Conservation (phyloP, 495 filamentous ascomycete genomes). For the Hypoxylon trugodes region DNA sequence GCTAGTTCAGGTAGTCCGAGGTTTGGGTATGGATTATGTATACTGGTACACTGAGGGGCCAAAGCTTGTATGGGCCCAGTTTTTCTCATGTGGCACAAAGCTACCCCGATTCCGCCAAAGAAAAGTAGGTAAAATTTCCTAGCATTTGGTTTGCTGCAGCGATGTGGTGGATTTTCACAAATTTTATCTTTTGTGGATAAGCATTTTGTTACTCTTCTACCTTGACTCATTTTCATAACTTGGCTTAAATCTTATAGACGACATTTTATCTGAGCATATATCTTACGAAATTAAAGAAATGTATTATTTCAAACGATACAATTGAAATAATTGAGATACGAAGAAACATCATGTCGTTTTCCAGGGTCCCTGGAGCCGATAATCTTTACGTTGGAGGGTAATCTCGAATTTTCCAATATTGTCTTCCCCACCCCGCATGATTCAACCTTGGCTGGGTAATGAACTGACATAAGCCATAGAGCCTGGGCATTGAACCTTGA, state of each 20-base stretch:
- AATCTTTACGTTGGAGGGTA: constrained; percentile 88
- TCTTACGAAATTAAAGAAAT: too few species aligned
- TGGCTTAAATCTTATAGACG: not conserved
- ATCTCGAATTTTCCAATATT: constrained; percentile 47
- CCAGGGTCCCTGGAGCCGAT: constrained; percentile 48
- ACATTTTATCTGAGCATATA: not conserved
- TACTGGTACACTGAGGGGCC: constrained; percentile 4
- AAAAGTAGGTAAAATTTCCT: not conserved
- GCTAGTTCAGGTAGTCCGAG: too few species aligned
- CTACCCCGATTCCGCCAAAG: too few species aligned
- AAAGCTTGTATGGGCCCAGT: constrained; percentile 14
- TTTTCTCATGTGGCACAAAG: constrained; percentile 10
- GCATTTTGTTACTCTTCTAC: too few species aligned
- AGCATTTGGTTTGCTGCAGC: not conserved
- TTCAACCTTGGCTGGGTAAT: not conserved
- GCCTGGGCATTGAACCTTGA: constrained; percentile 69
- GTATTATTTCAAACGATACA: too few species aligned
- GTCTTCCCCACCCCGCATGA: constrained; percentile 3
- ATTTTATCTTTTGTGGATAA: too few species aligned
- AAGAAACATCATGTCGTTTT: constrained; percentile 29
- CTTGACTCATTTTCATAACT: not conserved
- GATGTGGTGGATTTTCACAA: too few species aligned
- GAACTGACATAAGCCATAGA: constrained; percentile 57
- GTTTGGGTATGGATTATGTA: too few species aligned
- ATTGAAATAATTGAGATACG: too few species aligned